Evolutionary conservation across 331 rosid genomes (phyloP), one percentile per base, ranked within the genome.

Genomic region (Malus hybrid): DNA sequence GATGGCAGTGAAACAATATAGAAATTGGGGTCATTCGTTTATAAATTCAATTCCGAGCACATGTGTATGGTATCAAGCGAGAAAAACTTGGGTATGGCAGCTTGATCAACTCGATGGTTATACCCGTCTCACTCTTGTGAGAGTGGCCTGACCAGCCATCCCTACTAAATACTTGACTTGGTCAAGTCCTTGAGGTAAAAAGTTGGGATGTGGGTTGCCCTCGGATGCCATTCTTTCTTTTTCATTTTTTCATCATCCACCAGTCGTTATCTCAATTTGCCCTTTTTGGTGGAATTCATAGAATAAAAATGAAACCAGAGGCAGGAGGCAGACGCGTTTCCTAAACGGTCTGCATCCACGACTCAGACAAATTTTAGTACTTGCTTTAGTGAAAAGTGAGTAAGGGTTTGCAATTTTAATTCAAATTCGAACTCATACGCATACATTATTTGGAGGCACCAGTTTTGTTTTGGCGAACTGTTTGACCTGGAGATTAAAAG

Each of bases 1-100:
- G 82, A 69, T 77, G 63, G 83, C 73, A 69, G 84, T 75, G 79
- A 54, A 80, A 36, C 67, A 52, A 67, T 80, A 77, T 73, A 79
- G 86, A 83, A 77, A 80, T 77, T 81, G 77, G 65, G 77, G 76
- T 80, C 55, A 69, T 29, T 72, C 52, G 22, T 71, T 65, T 71
- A 57, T 65, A n/a, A 57, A 3, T n/a, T 57, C 28, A 57, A 59
- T 10, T 59, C 29, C 31, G 29, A 22, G 57, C 57, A 50, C 18
- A 6, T 0, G 20, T 0, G 0, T 10, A 0, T 6, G 10, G 10
- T 52, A 52, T 16, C 20, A 52, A 52, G 7, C 4, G 57, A 52
- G 57, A 16, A 60, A 60, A 60, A 24, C 65, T 60, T 60, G 9
- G 0, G 15, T 1, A 28, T 2, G 4, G 0, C 10, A 52, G 20